A percentile compares a stretch with the other conserved stretches of the same genome.
Evolutionary conservation across 2,329 filamentous ascomycete genomes (phyloP).

Genomic region (Lasiodiplodia hormozganensis): DNA sequence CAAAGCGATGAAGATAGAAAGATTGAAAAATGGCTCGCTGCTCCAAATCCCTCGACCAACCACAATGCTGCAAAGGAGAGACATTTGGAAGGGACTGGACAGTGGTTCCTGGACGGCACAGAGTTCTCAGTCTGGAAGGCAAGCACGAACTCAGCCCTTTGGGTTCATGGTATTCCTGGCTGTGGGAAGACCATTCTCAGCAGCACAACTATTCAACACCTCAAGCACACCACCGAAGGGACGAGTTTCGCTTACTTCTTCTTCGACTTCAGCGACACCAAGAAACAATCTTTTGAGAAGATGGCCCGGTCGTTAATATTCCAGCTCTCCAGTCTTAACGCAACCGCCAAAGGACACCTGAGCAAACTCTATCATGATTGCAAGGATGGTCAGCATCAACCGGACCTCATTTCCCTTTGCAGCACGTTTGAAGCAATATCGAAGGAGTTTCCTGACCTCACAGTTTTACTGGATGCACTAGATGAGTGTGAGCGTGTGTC

Average conservation of each 20-base stretch:
- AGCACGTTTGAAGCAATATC: slow-evolving; percentile 35
- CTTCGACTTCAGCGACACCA: slow-evolving; percentile 37
- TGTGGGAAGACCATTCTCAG: slow-evolving; percentile 12
- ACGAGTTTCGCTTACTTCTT: slow-evolving; percentile 42
- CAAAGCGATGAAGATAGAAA: too few species aligned
- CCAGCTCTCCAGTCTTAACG: slow-evolving; percentile 38
- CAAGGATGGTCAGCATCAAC: slow-evolving; percentile 32
- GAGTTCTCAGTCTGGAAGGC: background rate
- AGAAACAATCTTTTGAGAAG: slow-evolving; percentile 44
- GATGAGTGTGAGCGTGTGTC: slow-evolving; percentile 35
- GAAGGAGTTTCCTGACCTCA: slow-evolving; percentile 18
- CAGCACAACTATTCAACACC: background rate
- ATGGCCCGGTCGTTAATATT: slow-evolving; percentile 48
- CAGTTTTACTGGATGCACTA: slow-evolving; percentile 39
- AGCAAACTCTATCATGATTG: slow-evolving; percentile 26
- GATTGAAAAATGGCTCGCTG: background rate
- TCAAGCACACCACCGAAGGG: accelerated
- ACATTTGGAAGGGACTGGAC: background rate
- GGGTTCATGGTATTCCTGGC: background rate
- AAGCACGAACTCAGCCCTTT: background rate
- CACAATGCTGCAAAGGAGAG: background rate
- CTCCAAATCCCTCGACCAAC: background rate
- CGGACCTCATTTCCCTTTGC: slow-evolving; percentile 36
- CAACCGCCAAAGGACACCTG: background rate
- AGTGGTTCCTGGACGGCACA: background rate